Evolutionary conservation across 805 yeast genomes (phyloP), one percentile per base, ranked within the genome.

Genomic region (Scheffersomyces amazonensis): DNA sequence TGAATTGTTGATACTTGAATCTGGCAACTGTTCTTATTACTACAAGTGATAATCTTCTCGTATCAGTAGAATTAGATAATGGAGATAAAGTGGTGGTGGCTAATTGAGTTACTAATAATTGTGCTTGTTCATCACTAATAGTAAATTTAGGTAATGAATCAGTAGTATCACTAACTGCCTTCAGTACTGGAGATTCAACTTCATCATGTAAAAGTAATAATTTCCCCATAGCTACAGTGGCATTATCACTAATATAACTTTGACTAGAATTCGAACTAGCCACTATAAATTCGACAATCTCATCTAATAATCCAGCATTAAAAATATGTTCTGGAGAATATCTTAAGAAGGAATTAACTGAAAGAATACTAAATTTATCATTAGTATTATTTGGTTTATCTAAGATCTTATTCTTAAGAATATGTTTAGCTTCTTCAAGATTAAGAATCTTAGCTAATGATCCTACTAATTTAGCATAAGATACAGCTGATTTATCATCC

Each of bases 221-320:
- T 63, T 93, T 93, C 44, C 96, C 97, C 35, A 83, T 72, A 2
- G 96, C 96, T 40, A 82, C 62, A 5, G 83, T 73, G 17, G 89
- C 84, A 52, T 85, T 83, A 47, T 87, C 96, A 46, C 83, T 73
- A 39, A 86, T 71, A 51, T 80, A 77, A 2, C 76, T 67, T 19
- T 62, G 55, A 3, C 61, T 49, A 1, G 78, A 65, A 12, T 65
- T 52, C 21, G 69, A 52, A 20, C 81, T 75, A 9, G 53, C 56
- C 15, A 71, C 48, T 25, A 85, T 61, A 44, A 74, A 80, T 1
- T 62, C 56, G 22, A 73, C 73, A 36, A 83, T 66, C 3, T 76
- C 78, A 2, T 62, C 62, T 18, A 73, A 48, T 31, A 83, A 54
- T 0, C 78, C 82, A 9, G 75, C 63, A 16, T 69, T 61, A 52